Evolutionary conservation across 2,329 filamentous ascomycete species (phyloP).

Genomic region (Aciculosporium take): DNA sequence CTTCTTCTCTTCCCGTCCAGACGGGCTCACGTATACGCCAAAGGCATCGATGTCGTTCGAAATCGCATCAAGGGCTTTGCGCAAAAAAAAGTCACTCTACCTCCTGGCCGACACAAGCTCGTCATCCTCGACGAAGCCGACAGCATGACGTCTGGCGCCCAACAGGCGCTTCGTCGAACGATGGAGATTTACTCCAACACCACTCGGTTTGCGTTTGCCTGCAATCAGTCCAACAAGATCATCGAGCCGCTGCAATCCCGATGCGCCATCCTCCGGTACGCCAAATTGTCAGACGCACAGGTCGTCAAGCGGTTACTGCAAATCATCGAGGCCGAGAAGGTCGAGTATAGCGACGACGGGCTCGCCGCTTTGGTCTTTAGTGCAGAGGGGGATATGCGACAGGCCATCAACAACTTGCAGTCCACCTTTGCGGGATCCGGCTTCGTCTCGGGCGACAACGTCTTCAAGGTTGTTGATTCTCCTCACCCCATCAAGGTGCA

Average conservation of each 20-base stretch:
- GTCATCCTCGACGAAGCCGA: constrained; percentile 97
- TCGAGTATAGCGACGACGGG: constrained; percentile 84
- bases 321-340: constrained; percentile 83
- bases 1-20: not conserved
- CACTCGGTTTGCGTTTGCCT: constrained; percentile 93
- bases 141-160: constrained; percentile 92
- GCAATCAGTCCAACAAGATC: constrained; percentile 98
- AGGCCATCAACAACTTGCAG: constrained; percentile 97
- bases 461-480: constrained; percentile 93
- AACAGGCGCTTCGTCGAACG: constrained; percentile 84
- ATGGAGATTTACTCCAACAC: constrained; percentile 99
- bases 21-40: not conserved
- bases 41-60: constrained; percentile 89
- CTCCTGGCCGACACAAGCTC: constrained; percentile 80
- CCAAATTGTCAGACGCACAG: constrained; percentile 81
- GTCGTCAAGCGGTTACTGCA: constrained; percentile 83
- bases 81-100: constrained; percentile 95
- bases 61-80: constrained; percentile 98
- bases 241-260: constrained; percentile 97
- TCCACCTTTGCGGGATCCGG: constrained; percentile 87
- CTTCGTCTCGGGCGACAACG: constrained; percentile 94
- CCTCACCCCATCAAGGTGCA: constrained; percentile 97
- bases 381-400: constrained; percentile 95
- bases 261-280: constrained; percentile 89
- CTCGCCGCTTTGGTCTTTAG: constrained; percentile 93